Conservation (phyloP, 2,329 filamentous ascomycete species). For the Colletotrichum phormii region DNA sequence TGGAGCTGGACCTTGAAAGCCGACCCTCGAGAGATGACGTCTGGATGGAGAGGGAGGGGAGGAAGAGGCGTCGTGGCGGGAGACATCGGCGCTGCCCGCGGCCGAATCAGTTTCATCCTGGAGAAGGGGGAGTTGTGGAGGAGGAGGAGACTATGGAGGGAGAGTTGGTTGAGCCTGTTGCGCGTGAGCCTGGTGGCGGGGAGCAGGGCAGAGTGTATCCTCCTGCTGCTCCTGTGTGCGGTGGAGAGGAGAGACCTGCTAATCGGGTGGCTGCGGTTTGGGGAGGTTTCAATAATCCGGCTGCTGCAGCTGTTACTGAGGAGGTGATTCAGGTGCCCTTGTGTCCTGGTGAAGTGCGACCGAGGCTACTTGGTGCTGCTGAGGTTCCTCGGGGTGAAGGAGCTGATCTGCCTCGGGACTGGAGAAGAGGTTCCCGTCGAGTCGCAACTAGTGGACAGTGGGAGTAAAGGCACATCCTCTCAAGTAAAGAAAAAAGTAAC, state of each 20-base stretch:
- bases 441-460: not conserved
- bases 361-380: not conserved
- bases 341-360: not conserved
- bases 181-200: not conserved
- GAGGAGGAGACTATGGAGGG: not conserved
- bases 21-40: not conserved
- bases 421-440: not conserved
- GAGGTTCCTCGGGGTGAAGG: not conserved
- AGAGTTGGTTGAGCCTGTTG: not conserved
- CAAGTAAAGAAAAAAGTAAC: too few species aligned
- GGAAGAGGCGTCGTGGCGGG: not conserved
- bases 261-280: not conserved
- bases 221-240: not conserved
- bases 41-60: constrained; percentile 3
- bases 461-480: not conserved
- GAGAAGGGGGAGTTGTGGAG: not conserved
- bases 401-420: not conserved
- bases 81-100: constrained; percentile 9
- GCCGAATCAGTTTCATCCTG: not conserved
- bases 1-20: constrained; percentile 21
- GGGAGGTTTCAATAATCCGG: not conserved
- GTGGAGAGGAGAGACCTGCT: not conserved
- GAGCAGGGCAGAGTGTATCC: not conserved
- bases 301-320: not conserved
- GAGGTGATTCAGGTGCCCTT: not conserved